Percentiles rank a stretch among this genome's conserved stretches.
These are phyloP conservation scores for Cokeromyces recurvatus DNA, from an alignment of 371 early-diverging fungal species.

Conservation along the genomic window DNA sequence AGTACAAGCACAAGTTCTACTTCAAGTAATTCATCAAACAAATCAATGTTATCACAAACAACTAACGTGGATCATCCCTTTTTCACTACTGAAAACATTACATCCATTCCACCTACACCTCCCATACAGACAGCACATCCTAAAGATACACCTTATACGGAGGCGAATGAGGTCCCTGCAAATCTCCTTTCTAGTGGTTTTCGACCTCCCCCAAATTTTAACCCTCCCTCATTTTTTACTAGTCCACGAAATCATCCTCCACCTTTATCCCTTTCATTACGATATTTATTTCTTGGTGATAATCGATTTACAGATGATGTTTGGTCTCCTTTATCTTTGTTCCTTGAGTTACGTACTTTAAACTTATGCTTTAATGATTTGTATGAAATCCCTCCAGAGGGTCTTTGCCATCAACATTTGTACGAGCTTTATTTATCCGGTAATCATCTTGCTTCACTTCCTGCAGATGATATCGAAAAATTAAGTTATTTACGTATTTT, in stretches of 20 bases:
- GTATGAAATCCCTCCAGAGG: slow-evolving; percentile 68
- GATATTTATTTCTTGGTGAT: slow-evolving; percentile 69
- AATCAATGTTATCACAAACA: too few species aligned
- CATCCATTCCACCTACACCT: too few species aligned
- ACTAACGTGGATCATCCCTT: too few species aligned
- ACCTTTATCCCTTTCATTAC: slow-evolving; percentile 61
- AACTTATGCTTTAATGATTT: slow-evolving; percentile 85
- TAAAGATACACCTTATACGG: not conserved
- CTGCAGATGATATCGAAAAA: slow-evolving; percentile 82
- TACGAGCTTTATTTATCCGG: slow-evolving; percentile 82
- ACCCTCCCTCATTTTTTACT: slow-evolving; percentile 48
- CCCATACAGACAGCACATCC: not conserved
- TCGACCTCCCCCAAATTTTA: slow-evolving; percentile 40
- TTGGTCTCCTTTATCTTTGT: slow-evolving; percentile 65
- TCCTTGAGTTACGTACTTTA: slow-evolving; percentile 71
- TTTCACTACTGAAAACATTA: too few species aligned
- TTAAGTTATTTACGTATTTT: slow-evolving; percentile 65
- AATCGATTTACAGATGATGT: slow-evolving; percentile 82
- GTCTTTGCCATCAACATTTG: slow-evolving; percentile 48
- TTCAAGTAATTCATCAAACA: too few species aligned
- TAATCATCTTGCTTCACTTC: slow-evolving; percentile 79
- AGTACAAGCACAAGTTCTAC: not conserved
- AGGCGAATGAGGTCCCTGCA: slow-evolving; percentile 54
- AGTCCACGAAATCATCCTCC: slow-evolving; percentile 55
- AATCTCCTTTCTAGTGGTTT: slow-evolving; percentile 51